Conservation (phyloP, 257 asterid genomes). For the Solanum boliviense region DNA sequence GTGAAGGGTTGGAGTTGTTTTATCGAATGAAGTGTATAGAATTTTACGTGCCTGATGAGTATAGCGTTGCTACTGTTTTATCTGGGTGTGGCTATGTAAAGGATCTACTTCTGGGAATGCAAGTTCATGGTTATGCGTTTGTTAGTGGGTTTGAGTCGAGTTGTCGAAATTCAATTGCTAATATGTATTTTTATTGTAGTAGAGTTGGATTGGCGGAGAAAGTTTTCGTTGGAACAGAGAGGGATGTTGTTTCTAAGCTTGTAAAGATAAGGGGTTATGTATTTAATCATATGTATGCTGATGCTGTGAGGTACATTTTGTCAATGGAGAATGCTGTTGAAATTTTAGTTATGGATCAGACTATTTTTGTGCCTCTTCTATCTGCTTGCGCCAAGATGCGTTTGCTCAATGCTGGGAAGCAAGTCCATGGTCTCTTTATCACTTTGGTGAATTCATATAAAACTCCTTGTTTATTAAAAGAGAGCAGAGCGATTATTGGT, state of each 20-base stretch:
- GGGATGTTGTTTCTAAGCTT: slow-evolving; percentile 11
- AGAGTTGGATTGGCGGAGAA: slow-evolving; percentile 15
- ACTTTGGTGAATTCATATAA: neutral
- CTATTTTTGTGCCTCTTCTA: slow-evolving; percentile 22
- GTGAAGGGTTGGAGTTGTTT: slow-evolving; percentile 20
- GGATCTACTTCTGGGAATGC: slow-evolving; percentile 18
- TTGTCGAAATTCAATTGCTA: slow-evolving; percentile 17
- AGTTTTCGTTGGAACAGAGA: slow-evolving; percentile 8
- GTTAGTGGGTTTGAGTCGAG: slow-evolving; percentile 13
- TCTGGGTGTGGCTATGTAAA: slow-evolving; percentile 14
- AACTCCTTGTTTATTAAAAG: neutral
- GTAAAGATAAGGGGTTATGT: slow-evolving; percentile 25
- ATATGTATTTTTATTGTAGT: slow-evolving; percentile 25
- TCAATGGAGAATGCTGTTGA: neutral
- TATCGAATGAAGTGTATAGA: slow-evolving; percentile 12
- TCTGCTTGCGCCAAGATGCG: slow-evolving; percentile 21
- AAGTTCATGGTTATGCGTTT: slow-evolving; percentile 24
- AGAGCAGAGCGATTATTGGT: slow-evolving; percentile 9
- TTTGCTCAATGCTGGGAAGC: slow-evolving; percentile 26
- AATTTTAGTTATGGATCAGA: slow-evolving; percentile 15
- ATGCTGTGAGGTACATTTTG: slow-evolving; percentile 15
- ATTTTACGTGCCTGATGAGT: slow-evolving; percentile 24
- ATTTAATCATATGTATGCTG: slow-evolving; percentile 9
- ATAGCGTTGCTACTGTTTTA: slow-evolving; percentile 17
- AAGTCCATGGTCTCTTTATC: slow-evolving; percentile 24